Evolutionary conservation across 2,329 filamentous ascomycete species (phyloP).

Genomic region (Biscogniauxia marginata): DNA sequence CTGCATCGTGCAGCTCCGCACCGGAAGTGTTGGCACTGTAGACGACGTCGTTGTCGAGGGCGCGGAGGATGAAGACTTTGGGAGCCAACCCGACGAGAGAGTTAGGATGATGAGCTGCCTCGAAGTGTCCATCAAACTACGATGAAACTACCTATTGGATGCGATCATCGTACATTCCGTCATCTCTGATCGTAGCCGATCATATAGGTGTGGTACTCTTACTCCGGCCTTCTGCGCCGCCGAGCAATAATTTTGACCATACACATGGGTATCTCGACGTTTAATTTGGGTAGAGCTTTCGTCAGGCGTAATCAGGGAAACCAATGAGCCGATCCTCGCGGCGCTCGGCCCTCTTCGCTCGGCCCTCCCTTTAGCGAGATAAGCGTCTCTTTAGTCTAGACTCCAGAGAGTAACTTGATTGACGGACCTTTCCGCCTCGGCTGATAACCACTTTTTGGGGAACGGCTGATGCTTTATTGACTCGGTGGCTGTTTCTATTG

Average conservation of each 20-base stretch:
- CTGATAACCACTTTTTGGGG: neutral
- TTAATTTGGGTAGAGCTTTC: neutral
- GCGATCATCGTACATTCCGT: neutral
- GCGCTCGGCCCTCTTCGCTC: neutral
- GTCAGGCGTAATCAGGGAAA: neutral
- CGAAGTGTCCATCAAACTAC: constrained; percentile 47
- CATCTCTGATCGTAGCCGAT: neutral
- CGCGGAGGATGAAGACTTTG: constrained; percentile 33
- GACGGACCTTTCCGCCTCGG: neutral
- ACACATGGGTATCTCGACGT: neutral
- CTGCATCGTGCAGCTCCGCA: constrained; percentile 58
- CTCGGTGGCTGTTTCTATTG: neutral
- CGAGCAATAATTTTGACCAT: no score
- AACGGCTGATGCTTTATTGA: neutral
- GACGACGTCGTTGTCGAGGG: constrained; percentile 60
- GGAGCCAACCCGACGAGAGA: constrained; percentile 32
- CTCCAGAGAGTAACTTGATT: neutral
- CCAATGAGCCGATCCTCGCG: neutral
- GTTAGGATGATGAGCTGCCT: constrained; percentile 51
- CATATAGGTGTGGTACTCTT: neutral
- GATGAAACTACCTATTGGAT: constrained; percentile 29
- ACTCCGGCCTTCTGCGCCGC: no score
- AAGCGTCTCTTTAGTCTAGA: neutral
- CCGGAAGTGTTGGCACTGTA: constrained; percentile 62
- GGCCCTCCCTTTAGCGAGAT: neutral